Conservation (phyloP, 2,329 filamentous ascomycete genomes). For the Leptodontidium sp. region DNA sequence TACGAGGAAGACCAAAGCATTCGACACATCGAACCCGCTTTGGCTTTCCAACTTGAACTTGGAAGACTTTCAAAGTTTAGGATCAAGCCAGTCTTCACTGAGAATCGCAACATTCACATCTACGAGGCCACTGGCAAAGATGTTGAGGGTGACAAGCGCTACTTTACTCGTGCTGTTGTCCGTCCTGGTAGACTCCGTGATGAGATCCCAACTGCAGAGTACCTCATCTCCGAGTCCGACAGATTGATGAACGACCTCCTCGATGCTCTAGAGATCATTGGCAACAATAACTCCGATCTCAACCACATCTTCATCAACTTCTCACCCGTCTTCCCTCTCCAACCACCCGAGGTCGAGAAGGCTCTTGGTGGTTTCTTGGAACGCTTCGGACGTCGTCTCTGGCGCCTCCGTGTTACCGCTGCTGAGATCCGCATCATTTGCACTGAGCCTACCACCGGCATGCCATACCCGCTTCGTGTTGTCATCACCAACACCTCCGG, state of each 20-base stretch:
- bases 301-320: constrained; percentile 99
- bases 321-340: constrained; percentile 92
- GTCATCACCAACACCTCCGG: constrained; percentile 98
- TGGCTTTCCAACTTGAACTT: constrained; percentile 98
- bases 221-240: constrained; percentile 96
- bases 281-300: constrained; percentile 98
- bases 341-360: constrained; percentile 89
- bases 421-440: constrained; percentile 99
- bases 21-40: constrained; percentile 93
- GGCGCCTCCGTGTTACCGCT: constrained; percentile 95
- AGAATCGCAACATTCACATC: constrained; percentile 99
- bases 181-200: constrained; percentile 93
- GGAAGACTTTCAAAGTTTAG: constrained; percentile 94
- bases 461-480: constrained; percentile 90
- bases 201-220: constrained; percentile 98
- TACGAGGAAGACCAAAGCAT: constrained; percentile 95
- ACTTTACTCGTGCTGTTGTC: constrained; percentile 97
- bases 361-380: constrained; percentile 95
- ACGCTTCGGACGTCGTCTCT: constrained; percentile 91
- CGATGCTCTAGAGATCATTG: constrained; percentile 96
- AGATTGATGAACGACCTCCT: constrained; percentile 97
- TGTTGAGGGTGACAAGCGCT: constrained; percentile 95
- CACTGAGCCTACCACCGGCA: constrained; percentile 84
- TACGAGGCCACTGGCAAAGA: constrained; percentile 97
- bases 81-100: constrained; percentile 97